Evolutionary conservation across 2,329 filamentous ascomycete species (phyloP).

Genomic region (Verticillium longisporum): DNA sequence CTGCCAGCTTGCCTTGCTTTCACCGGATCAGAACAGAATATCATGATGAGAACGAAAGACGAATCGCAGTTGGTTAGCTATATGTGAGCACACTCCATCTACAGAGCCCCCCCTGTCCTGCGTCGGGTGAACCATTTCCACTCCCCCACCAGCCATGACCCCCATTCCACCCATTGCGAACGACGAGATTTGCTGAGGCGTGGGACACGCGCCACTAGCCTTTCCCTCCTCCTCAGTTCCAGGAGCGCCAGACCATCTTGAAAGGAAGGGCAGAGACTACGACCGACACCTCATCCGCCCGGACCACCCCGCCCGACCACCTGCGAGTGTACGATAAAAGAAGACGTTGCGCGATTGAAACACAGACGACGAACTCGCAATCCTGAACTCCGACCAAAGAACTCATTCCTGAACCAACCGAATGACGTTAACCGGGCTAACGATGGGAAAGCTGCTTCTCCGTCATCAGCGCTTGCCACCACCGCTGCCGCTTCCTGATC

Average conservation of each 20-base stretch:
- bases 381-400: slow-evolving; percentile 13
- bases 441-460: not conserved
- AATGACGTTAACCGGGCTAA: not conserved
- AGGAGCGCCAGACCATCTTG: not conserved
- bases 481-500: slow-evolving; percentile 21
- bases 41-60: not conserved
- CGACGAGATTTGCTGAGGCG: not conserved
- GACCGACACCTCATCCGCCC: not conserved
- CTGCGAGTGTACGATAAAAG: not conserved
- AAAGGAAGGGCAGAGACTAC: not conserved
- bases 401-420: slow-evolving; percentile 6
- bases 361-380: slow-evolving; percentile 5
- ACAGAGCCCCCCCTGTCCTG: slow-evolving; percentile 8
- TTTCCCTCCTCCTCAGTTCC: not conserved
- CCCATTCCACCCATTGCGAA: slow-evolving; percentile 8
- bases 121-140: slow-evolving; percentile 3
- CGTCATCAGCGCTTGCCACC: not conserved
- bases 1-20: no score
- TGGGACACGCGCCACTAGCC: not conserved
- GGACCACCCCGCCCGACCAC: not conserved
- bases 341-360: not conserved
- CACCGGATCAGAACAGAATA: not conserved
- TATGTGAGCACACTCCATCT: slow-evolving; percentile 10
- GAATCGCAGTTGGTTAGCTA: slow-evolving; percentile 8
- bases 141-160: slow-evolving; percentile 1